These are phyloP conservation scores for Mycena chlorophos DNA, from an alignment of 768 basidiomycete species.

Conservation along the genomic window DNA sequence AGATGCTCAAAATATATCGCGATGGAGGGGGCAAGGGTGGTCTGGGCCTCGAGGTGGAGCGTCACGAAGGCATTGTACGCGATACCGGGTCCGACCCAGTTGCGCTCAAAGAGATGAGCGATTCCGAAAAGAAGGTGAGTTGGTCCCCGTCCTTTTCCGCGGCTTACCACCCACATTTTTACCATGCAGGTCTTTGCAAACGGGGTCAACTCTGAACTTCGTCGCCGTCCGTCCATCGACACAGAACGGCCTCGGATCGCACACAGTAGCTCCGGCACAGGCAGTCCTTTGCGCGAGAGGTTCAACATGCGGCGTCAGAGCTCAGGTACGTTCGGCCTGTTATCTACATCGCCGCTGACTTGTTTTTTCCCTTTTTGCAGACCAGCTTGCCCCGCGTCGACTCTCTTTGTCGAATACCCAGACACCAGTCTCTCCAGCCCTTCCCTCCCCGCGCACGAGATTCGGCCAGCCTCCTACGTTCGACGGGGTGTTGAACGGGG, in stretches of 20 bases:
- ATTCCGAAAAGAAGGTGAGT: slow-evolving; percentile 85
- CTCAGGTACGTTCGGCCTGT: slow-evolving; percentile 47
- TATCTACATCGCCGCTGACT: slow-evolving; percentile 9
- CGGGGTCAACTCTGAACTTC: slow-evolving; percentile 83
- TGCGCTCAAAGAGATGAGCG: slow-evolving; percentile 75
- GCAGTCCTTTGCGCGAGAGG: slow-evolving; percentile 65
- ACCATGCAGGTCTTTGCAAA: slow-evolving; percentile 80
- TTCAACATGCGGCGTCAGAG: slow-evolving; percentile 66
- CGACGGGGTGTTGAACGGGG: slow-evolving; percentile 68
- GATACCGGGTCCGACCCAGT: slow-evolving; percentile 73
- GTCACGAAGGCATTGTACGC: slow-evolving; percentile 86
- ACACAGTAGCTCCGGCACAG: slow-evolving; percentile 45
- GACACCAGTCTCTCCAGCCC: slow-evolving; percentile 52
- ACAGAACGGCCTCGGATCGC: slow-evolving; percentile 60
- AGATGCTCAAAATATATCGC: slow-evolving; percentile 79
- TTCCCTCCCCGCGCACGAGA: slow-evolving; percentile 69
- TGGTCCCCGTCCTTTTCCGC: slow-evolving; percentile 6
- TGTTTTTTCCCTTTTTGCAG: slow-evolving; percentile 37
- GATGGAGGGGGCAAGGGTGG: slow-evolving; percentile 74
- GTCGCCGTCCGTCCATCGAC: slow-evolving; percentile 81
- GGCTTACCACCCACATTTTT: slow-evolving; percentile 23
- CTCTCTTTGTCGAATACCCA: slow-evolving; percentile 67
- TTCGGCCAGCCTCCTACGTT: slow-evolving; percentile 60
- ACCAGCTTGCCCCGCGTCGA: slow-evolving; percentile 66
- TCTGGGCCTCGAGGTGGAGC: slow-evolving; percentile 82